Conservation (phyloP, 495 filamentous ascomycete species). For the Penicillium canariense region DNA sequence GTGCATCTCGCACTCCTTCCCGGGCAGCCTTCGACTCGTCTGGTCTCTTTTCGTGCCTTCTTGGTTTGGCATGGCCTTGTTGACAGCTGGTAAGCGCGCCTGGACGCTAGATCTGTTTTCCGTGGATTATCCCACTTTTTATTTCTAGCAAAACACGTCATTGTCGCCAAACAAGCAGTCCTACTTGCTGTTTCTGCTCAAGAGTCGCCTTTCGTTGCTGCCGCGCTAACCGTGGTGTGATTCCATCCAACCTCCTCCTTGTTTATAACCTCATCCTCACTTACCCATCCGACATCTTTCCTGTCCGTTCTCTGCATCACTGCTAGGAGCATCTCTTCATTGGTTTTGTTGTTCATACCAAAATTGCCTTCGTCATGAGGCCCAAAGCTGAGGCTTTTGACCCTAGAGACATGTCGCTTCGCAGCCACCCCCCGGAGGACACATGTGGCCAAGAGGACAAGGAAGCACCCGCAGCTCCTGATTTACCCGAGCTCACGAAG, state of each 20-base stretch:
- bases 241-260: not conserved
- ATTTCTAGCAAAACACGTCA: not conserved
- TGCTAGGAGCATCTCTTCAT: not conserved
- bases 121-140: not conserved
- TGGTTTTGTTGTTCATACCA: not conserved
- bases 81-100: not conserved
- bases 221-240: not conserved
- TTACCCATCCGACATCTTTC: not conserved
- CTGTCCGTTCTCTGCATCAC: not conserved
- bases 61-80: not conserved
- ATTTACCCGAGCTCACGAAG: not conserved
- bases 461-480: not conserved
- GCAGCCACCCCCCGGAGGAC: slow-evolving; percentile 1
- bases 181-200: not conserved
- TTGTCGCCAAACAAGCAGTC: not conserved
- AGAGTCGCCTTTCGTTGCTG: not conserved
- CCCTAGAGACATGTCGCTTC: not conserved
- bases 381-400: not conserved
- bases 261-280: not conserved
- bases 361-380: not conserved
- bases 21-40: not conserved
- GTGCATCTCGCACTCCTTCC: not conserved
- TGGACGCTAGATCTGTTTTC: not conserved
- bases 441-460: slow-evolving; percentile 4
- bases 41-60: not conserved